A percentile compares a stretch with the other conserved stretches of the same genome.
Evolutionary conservation across 1,284 basidiomycete genomes (phyloP).

Genomic region (Cystobasidium pallidum): DNA sequence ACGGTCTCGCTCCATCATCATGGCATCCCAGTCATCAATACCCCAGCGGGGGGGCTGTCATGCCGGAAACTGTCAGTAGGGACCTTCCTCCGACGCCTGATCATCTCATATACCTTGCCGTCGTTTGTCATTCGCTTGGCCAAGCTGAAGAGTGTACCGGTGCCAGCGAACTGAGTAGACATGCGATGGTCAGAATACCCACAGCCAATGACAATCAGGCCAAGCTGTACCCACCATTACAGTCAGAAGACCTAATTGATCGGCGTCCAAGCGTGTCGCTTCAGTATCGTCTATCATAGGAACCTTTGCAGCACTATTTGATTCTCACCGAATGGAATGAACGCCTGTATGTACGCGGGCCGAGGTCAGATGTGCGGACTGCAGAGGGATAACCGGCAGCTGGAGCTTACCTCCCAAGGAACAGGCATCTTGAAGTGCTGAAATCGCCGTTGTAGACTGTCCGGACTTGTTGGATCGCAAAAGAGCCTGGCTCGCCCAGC

Average conservation of each 20-base stretch:
- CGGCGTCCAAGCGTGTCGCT: constrained; percentile 35
- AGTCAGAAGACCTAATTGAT: constrained; percentile 31
- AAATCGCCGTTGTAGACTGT: background rate
- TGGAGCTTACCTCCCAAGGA: constrained; percentile 40
- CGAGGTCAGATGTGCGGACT: background rate
- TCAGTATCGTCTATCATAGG: background rate
- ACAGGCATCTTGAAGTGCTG: constrained; percentile 35
- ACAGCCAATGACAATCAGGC: background rate
- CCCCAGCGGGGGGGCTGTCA: constrained; percentile 77
- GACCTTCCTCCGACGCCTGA: background rate
- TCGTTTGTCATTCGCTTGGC: constrained; percentile 78
- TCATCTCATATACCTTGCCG: constrained; percentile 70
- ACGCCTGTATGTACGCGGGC: constrained; percentile 83
- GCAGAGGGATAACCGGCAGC: background rate
- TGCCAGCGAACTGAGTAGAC: constrained; percentile 67
- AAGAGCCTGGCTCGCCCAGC: background rate
- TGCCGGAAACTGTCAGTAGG: background rate
- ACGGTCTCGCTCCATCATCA: constrained; percentile 91
- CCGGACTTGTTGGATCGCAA: constrained; percentile 6
- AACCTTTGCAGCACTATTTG: background rate
- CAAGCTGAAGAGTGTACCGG: constrained; percentile 79
- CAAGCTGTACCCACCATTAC: constrained; percentile 24
- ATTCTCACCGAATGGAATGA: constrained; percentile 83
- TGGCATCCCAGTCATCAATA: constrained; percentile 84
- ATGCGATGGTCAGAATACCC: constrained; percentile 9